Evolutionary conservation across 208 protist species (phyloP).

Genomic region (Acanthamoeba sp.): DNA sequence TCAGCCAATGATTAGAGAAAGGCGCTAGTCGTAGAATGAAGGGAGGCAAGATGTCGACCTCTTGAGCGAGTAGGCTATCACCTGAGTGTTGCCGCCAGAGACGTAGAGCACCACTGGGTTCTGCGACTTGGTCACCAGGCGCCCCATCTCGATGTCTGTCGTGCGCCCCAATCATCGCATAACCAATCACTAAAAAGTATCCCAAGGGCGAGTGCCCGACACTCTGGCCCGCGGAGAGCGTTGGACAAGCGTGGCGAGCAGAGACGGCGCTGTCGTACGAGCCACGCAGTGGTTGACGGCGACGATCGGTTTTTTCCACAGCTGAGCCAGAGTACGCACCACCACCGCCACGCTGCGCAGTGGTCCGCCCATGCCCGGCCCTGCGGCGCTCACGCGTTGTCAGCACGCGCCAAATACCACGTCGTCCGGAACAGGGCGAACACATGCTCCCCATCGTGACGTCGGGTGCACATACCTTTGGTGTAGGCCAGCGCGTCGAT

Average conservation of each 20-base stretch:
- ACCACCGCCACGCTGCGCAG: constrained; percentile 93
- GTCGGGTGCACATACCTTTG: constrained; percentile 89
- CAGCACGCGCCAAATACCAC: neutral
- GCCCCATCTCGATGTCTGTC: constrained; percentile 99
- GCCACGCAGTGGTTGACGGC: constrained; percentile 99
- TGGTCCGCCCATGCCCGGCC: constrained; percentile 97
- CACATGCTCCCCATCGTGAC: too few species aligned
- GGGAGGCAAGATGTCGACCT: neutral
- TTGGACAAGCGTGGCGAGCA: constrained; percentile 1
- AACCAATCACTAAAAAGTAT: too few species aligned
- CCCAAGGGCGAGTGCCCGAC: neutral
- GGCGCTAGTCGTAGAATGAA: too few species aligned
- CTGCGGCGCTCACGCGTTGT: constrained; percentile 59
- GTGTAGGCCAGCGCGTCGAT: constrained; percentile 98
- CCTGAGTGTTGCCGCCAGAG: constrained; percentile 99
- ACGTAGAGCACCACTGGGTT: constrained; percentile 99
- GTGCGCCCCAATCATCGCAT: neutral
- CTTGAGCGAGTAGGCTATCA: constrained; percentile 91
- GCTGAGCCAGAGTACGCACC: constrained; percentile 91
- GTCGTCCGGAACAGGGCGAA: neutral
- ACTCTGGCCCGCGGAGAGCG: neutral
- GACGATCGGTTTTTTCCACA: constrained; percentile 92
- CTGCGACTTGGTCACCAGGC: constrained; percentile 94
- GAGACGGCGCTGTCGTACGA: constrained; percentile 78
- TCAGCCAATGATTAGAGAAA: too few species aligned